A percentile compares a stretch with the other conserved stretches of the same genome.
phyloP scores from a whole-genome alignment of 805 yeast species.

The Saccharomycopsis fibuligera region DNA sequence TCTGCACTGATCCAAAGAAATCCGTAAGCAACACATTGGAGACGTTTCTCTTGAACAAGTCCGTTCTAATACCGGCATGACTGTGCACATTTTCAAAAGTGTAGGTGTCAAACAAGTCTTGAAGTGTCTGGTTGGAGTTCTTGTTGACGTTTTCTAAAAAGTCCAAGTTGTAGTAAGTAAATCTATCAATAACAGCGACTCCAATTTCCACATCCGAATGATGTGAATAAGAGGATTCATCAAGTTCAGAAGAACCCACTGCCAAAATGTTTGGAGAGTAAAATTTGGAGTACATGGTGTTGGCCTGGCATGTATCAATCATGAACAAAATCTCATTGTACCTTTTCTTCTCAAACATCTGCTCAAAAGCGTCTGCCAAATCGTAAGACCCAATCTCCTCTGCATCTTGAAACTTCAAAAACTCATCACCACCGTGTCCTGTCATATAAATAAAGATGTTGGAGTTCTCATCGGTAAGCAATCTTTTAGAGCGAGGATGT shows the following conservation, averaged over 20 bases:
- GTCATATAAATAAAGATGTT: constrained; percentile 93
- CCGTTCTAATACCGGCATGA: constrained; percentile 87
- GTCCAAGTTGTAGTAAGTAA: constrained; percentile 86
- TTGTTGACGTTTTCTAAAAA: constrained; percentile 77
- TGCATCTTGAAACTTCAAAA: constrained; percentile 95
- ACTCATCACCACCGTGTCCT: constrained; percentile 98
- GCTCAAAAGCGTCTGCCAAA: constrained; percentile 93
- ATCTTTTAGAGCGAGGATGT: constrained; percentile 86
- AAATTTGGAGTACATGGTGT: constrained; percentile 90
- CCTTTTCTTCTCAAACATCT: constrained; percentile 92
- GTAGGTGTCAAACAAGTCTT: constrained; percentile 79
- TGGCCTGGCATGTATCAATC: constrained; percentile 99
- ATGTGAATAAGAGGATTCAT: constrained; percentile 90
- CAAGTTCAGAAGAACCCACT: constrained; percentile 84
- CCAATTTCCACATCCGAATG: constrained; percentile 95
- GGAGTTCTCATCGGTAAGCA: constrained; percentile 88
- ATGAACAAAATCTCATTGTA: constrained; percentile 94
- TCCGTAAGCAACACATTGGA: constrained; percentile 77
- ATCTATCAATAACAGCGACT: constrained; percentile 95
- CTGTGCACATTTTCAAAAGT: constrained; percentile 84
- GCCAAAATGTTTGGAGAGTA: constrained; percentile 90
- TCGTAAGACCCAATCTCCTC: constrained; percentile 95
- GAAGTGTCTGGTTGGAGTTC: constrained; percentile 66
- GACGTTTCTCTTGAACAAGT: constrained; percentile 61
- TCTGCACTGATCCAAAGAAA: constrained; percentile 89